These are phyloP conservation scores for Aegilops sharonensis DNA, from an alignment of 176 grass and related monocot species.

Conservation along the genomic window DNA sequence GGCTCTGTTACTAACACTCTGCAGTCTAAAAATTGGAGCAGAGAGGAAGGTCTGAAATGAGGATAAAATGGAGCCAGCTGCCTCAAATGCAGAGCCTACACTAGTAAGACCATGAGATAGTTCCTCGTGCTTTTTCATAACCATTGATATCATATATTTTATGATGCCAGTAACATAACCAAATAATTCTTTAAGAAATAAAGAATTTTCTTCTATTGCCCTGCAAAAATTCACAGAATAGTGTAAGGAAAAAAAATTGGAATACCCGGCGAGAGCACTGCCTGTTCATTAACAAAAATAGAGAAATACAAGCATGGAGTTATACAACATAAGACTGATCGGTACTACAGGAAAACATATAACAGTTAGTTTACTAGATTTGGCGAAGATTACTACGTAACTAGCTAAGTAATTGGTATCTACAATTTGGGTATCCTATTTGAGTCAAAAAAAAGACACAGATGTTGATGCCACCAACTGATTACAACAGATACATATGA, in stretches of 20 bases:
- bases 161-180: constrained; percentile 54
- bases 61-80: constrained; percentile 47
- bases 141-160: constrained; percentile 54
- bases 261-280: background rate
- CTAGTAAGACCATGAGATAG: constrained; percentile 55
- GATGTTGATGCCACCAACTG: background rate
- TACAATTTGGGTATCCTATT: background rate
- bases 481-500: background rate
- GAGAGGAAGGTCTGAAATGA: constrained; percentile 63
- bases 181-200: constrained; percentile 40
- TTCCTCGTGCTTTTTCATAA: constrained; percentile 61
- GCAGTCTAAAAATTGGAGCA: constrained; percentile 63
- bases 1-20: constrained; percentile 35
- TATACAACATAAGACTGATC: constrained; percentile 14
- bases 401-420: background rate
- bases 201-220: constrained; percentile 60
- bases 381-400: background rate
- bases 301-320: background rate
- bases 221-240: constrained; percentile 42
- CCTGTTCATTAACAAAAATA: background rate
- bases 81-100: constrained; percentile 49
- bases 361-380: background rate
- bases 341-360: background rate
- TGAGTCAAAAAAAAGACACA: background rate
- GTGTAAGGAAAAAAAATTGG: background rate